These are phyloP conservation scores for Trapa incisa DNA, from an alignment of 345 rosid species.

Conservation along the genomic window DNA sequence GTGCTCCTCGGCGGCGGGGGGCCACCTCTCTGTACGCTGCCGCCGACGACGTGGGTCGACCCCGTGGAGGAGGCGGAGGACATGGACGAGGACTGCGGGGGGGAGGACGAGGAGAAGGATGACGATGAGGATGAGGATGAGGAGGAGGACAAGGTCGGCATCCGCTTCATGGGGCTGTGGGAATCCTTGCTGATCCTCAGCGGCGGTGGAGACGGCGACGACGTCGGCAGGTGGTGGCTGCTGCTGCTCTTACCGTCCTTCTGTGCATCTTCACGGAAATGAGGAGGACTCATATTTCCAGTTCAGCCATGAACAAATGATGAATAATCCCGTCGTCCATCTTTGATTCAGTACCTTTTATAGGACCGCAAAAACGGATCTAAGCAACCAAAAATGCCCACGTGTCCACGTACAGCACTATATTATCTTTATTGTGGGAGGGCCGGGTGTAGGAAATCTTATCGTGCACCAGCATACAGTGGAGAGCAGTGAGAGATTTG, in stretches of 20 bases:
- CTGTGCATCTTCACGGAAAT: not conserved
- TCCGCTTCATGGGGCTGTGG: not conserved
- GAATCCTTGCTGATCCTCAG: slow-evolving; percentile 2
- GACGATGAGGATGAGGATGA: not conserved
- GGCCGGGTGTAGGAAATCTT: not conserved
- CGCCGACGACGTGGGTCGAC: not conserved
- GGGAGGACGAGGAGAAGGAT: not conserved
- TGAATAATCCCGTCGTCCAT: not conserved
- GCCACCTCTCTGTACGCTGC: not conserved
- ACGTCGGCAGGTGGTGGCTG: too few relatives aligned
- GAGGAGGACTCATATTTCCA: not conserved
- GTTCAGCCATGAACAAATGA: too few relatives aligned
- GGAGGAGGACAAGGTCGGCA: not conserved
- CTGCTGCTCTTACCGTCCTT: not conserved
- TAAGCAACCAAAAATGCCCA: not conserved
- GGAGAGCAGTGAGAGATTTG: not conserved
- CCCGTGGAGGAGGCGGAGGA: not conserved
- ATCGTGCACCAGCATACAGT: not conserved
- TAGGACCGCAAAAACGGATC: not conserved
- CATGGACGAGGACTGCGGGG: not conserved
- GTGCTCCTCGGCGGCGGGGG: not conserved
- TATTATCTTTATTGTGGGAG: not conserved
- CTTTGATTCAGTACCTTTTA: not conserved
- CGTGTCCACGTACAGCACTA: too few relatives aligned
- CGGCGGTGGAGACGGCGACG: not conserved